Evolutionary conservation across 441 rosid genomes (phyloP).

Genomic region (Pelargonium exstipulatum): DNA sequence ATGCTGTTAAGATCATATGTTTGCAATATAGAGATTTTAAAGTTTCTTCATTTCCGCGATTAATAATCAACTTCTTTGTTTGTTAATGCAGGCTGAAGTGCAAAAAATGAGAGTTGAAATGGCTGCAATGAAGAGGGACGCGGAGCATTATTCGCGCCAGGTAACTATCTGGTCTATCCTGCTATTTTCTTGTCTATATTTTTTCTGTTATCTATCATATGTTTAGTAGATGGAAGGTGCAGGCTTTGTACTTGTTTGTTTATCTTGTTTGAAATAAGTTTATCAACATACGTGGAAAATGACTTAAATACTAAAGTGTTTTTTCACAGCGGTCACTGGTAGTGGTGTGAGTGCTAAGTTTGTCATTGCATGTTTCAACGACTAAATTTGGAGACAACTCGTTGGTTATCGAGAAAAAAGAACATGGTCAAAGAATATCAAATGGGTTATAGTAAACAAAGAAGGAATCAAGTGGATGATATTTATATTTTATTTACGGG

Average conservation of each 20-base stretch:
- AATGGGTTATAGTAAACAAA: background rate
- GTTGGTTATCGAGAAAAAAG: slow-evolving; percentile 1
- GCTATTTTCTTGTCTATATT: slow-evolving; percentile 16
- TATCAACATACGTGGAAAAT: background rate
- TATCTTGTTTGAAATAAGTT: background rate
- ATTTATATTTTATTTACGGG: background rate
- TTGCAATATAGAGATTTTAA: slow-evolving; percentile 9
- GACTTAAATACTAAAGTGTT: background rate
- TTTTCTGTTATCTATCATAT: slow-evolving; percentile 3
- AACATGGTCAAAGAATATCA: background rate
- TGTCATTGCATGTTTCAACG: background rate
- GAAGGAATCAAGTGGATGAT: background rate
- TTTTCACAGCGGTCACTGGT: background rate
- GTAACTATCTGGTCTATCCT: slow-evolving; percentile 36
- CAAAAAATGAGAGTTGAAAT: slow-evolving; percentile 96
- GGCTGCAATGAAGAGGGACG: slow-evolving; percentile 98
- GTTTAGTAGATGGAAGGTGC: slow-evolving; percentile 6
- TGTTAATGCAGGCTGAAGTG: slow-evolving; percentile 66
- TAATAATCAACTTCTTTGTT: slow-evolving; percentile 10
- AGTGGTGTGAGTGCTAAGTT: background rate
- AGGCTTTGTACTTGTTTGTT: background rate
- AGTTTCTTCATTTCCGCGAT: background rate
- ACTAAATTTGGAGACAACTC: background rate
- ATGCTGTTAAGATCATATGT: slow-evolving; percentile 11
- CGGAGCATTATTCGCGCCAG: slow-evolving; percentile 98